Evolutionary conservation across 2,329 filamentous ascomycete genomes (phyloP).

Genomic region (Apiospora hydei): DNA sequence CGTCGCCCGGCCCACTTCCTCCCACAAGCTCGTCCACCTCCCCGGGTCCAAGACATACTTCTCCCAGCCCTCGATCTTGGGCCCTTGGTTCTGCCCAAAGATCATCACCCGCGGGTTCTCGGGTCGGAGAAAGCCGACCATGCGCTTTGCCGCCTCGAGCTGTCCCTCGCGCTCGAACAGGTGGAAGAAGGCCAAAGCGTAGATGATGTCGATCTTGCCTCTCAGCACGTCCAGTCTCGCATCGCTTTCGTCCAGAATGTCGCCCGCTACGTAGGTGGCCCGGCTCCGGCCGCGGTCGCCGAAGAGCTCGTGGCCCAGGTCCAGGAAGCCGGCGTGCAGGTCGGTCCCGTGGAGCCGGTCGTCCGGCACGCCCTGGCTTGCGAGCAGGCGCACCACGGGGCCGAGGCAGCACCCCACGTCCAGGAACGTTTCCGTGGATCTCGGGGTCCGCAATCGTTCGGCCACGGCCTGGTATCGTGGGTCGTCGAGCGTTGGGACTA

Average conservation of each 20-base stretch:
- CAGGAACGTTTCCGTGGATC: background rate
- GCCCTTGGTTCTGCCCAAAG: constrained; percentile 48
- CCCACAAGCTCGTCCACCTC: constrained; percentile 62
- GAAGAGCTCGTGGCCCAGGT: constrained; percentile 6
- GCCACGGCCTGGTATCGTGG: background rate
- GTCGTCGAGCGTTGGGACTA: background rate
- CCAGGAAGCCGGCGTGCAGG: background rate
- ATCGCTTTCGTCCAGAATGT: constrained; percentile 45
- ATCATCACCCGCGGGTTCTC: constrained; percentile 55
- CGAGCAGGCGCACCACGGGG: constrained; percentile 1
- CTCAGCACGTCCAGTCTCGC: constrained; percentile 32
- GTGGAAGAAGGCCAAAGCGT: constrained; percentile 46
- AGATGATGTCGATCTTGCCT: constrained; percentile 32
- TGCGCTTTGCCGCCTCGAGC: constrained; percentile 51
- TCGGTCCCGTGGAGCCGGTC: constrained; percentile 19
- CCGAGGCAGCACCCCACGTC: constrained; percentile 7
- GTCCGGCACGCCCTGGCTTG: background rate
- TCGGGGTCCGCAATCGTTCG: background rate
- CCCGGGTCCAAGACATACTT: constrained; percentile 56
- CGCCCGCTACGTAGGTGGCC: constrained; percentile 5
- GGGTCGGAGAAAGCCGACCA: constrained; percentile 54
- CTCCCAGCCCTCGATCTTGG: constrained; percentile 53
- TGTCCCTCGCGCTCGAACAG: constrained; percentile 54
- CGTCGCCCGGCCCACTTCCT: constrained; percentile 57
- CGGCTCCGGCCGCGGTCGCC: background rate